Percentiles rank a stretch among this genome's conserved stretches.
These are phyloP conservation scores for Geotrichum reessii DNA, from an alignment of 1,139 yeast species.

Conservation along the genomic window DNA sequence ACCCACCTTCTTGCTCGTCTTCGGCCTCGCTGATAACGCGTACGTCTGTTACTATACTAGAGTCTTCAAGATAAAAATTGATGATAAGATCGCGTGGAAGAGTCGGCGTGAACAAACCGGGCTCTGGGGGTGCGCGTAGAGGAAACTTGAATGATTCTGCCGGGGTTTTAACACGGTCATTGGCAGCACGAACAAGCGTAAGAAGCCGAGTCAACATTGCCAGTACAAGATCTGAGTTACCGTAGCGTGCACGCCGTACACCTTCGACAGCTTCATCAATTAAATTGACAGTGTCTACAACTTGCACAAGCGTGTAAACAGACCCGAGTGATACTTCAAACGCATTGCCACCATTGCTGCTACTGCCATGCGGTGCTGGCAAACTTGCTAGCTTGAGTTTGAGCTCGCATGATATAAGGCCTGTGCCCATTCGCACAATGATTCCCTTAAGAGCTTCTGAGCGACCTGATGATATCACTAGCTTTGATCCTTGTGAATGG, in stretches of 20 bases:
- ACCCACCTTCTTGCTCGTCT: constrained; percentile 13
- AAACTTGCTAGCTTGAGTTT: constrained; percentile 22
- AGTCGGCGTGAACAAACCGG: constrained; percentile 20
- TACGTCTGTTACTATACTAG: constrained; percentile 28
- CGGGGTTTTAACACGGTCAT: constrained; percentile 24
- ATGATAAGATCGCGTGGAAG: constrained; percentile 22
- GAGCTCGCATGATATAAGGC: constrained; percentile 29
- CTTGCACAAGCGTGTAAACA: constrained; percentile 23
- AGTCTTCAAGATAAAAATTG: constrained; percentile 29
- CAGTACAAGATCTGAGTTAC: constrained; percentile 9
- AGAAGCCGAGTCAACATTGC: constrained; percentile 11
- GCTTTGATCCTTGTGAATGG: constrained; percentile 29
- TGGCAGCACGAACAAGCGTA: constrained; percentile 24
- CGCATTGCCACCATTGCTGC: background rate
- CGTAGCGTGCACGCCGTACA: constrained; percentile 12
- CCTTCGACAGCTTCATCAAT: constrained; percentile 19
- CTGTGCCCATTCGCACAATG: constrained; percentile 30
- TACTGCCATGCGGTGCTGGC: background rate
- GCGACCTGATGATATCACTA: constrained; percentile 33
- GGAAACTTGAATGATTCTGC: constrained; percentile 22
- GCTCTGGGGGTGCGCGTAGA: constrained; percentile 18
- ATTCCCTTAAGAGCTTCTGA: constrained; percentile 34
- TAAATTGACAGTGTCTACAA: constrained; percentile 28
- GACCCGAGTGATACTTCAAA: background rate
- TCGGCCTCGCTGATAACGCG: constrained; percentile 23